Evolutionary conservation across 2,329 filamentous ascomycete species (phyloP).

Genomic region (Penicillium sclerotiorum): DNA sequence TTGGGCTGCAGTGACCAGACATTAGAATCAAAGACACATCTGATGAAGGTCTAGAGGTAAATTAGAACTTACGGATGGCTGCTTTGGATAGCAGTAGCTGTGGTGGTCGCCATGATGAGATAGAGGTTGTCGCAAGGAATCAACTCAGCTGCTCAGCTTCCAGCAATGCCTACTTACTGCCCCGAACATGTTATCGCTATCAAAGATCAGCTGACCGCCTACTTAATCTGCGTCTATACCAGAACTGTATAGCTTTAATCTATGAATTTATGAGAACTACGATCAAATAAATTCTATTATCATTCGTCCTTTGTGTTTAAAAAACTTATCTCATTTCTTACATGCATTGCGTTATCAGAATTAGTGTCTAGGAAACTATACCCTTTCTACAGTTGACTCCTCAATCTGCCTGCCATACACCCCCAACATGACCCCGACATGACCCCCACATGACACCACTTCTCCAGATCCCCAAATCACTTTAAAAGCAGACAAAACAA

Average conservation of each 20-base stretch:
- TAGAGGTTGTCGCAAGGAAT: background rate
- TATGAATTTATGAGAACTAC: too few species aligned
- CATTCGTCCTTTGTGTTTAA: too few species aligned
- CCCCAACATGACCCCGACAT: too few species aligned
- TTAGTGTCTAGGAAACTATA: slow-evolving; percentile 1
- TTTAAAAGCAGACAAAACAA: too few species aligned
- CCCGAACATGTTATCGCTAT: background rate
- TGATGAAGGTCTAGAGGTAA: background rate
- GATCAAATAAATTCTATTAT: too few species aligned
- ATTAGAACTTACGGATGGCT: slow-evolving; percentile 60
- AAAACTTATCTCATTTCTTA: too few species aligned
- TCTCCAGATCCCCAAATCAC: background rate
- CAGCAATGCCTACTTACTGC: too few species aligned
- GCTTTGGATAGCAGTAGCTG: slow-evolving; percentile 73
- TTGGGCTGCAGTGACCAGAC: slow-evolving; percentile 56
- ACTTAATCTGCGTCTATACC: too few species aligned
- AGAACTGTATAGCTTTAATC: too few species aligned
- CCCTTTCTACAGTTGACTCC: slow-evolving; percentile 13
- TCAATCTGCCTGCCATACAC: slow-evolving; percentile 12
- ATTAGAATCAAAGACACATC: background rate
- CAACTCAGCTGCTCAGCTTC: background rate
- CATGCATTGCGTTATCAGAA: slow-evolving; percentile 1
- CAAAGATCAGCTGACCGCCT: background rate
- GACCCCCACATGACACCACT: slow-evolving; percentile 3
- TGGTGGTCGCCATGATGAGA: slow-evolving; percentile 76